A percentile compares a stretch with the other conserved stretches of the same genome.
Evolutionary conservation across 192 early-diverging fungal species (phyloP).

Genomic region (Linderina pennispora): DNA sequence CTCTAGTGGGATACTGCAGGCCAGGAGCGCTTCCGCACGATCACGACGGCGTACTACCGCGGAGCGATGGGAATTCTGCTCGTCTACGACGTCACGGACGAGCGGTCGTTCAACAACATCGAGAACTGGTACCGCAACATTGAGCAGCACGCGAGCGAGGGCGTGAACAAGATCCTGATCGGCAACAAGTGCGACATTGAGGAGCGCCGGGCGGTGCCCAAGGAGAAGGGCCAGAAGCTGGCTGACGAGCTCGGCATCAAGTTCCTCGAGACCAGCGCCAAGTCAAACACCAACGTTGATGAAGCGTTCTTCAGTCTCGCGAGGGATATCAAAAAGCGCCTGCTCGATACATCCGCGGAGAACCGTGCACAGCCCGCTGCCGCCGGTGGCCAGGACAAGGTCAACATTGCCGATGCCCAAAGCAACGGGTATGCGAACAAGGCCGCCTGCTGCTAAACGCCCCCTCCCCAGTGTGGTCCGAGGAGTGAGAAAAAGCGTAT

Average conservation of each 20-base stretch:
- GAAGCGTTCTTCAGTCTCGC: slow-evolving; percentile 97
- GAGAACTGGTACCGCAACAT: slow-evolving; percentile 99
- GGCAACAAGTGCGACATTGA: slow-evolving; percentile 99
- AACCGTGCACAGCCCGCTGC: slow-evolving; percentile 14
- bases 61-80: slow-evolving; percentile 99
- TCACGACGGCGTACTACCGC: slow-evolving; percentile 99
- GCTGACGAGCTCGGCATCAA: slow-evolving; percentile 92
- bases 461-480: too few species aligned
- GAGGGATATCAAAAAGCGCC: slow-evolving; percentile 95
- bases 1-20: slow-evolving; percentile 94
- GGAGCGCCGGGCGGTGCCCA: slow-evolving; percentile 78
- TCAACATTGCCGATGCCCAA: slow-evolving; percentile 39
- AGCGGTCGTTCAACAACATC: slow-evolving; percentile 97
- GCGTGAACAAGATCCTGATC: slow-evolving; percentile 97
- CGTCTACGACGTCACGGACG: slow-evolving; percentile 98
- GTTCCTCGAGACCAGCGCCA: slow-evolving; percentile 97
- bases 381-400: slow-evolving; percentile 22
- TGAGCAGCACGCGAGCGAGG: slow-evolving; percentile 98
- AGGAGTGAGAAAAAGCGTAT: too few species aligned
- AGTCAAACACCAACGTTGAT: slow-evolving; percentile 96
- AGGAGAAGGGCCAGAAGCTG: slow-evolving; percentile 92
- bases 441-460: slow-evolving; percentile 31
- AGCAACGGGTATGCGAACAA: slow-evolving; percentile 18
- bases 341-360: slow-evolving; percentile 76
- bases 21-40: slow-evolving; percentile 98